phyloP scores from a whole-genome alignment of 2,329 filamentous ascomycete species.

The Ambrosiella xylebori region DNA sequence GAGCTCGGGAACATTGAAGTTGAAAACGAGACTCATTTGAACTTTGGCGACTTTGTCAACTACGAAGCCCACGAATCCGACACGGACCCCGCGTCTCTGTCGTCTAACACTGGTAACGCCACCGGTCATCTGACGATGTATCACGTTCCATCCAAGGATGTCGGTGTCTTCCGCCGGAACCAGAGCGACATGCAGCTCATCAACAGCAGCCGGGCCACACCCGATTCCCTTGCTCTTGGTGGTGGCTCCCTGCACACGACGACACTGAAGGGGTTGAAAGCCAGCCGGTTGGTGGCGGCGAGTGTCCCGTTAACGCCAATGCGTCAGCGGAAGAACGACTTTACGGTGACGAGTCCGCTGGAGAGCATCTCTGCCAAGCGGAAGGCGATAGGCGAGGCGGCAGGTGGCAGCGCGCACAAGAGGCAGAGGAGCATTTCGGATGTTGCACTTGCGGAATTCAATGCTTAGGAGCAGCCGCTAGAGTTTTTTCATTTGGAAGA shows the following conservation, averaged over 20 bases:
- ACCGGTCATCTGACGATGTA: slow-evolving; percentile 24
- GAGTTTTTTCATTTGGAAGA: neutral
- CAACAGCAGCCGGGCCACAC: slow-evolving; percentile 40
- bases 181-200: slow-evolving; percentile 46
- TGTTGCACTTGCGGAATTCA: slow-evolving; percentile 26
- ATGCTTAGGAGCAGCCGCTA: slow-evolving; percentile 9
- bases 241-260: slow-evolving; percentile 38
- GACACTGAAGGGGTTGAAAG: slow-evolving; percentile 44
- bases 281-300: slow-evolving; percentile 42
- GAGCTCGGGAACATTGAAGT: slow-evolving; percentile 35
- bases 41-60: slow-evolving; percentile 38
- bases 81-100: slow-evolving; percentile 14
- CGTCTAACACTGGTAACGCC: slow-evolving; percentile 18
- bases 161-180: slow-evolving; percentile 61
- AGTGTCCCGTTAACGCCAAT: slow-evolving; percentile 51
- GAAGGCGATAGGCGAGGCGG: slow-evolving; percentile 31
- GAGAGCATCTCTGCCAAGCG: slow-evolving; percentile 34
- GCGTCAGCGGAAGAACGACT: slow-evolving; percentile 28
- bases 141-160: slow-evolving; percentile 46
- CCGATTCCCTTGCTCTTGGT: slow-evolving; percentile 45
- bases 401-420: slow-evolving; percentile 29
- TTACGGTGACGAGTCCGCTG: slow-evolving; percentile 30
- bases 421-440: slow-evolving; percentile 42
- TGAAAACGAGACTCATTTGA: slow-evolving; percentile 40
- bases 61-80: slow-evolving; percentile 12